Base-by-base conservation (phyloP, 2,329 filamentous ascomycete species). In the Hypomyces perniciosus region DNA sequence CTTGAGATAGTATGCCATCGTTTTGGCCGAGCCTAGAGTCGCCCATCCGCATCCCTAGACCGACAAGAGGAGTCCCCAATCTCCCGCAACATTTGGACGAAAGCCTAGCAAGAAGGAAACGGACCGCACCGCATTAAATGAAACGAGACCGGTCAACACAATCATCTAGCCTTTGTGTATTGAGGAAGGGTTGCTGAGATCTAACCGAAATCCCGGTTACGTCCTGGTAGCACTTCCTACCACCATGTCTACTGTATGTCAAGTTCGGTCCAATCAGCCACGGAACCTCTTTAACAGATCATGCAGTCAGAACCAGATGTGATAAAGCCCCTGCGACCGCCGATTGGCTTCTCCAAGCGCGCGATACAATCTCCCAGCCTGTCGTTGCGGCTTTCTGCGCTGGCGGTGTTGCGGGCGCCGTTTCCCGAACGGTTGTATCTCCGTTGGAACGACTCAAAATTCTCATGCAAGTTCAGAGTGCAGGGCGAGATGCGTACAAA, bases 391-490 rank as follows among this genome's bases (percentile, higher is more conserved):
- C 93, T 33, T 99, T 99, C 65, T 86, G 95, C 62, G 93, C 90
- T 30, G 93, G 93, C 55, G 93, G 93, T 59, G 84, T 96, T 26
- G 93, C 93, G 12, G 93, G 93, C 52, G 93, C 93, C 40, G 92
- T 99, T n/a, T 97, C 93, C 31, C 83, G 93, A 65, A 99, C 93
- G 27, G 92, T 97, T 44, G 93, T 99, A 4, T 97, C 92, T 12
- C 93, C 93, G 4, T 82, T 99, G 35, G 93, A 99, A 71, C 84
- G 93, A 57, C 78, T 99, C 53, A 97, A 99, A 75, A 99, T 99
- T 61, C 77, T 99, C n/a, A 90, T 96, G 68, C 93, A 99, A 68
- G 80, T 99, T 29, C 93, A 99, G 73, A 95, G 88, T 64, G 87
- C 80, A 45, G 92, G 91, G 13, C 84, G 90, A 63, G 87, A 89